Conservation (phyloP, 768 basidiomycete genomes). For the Mrakia frigida region DNA sequence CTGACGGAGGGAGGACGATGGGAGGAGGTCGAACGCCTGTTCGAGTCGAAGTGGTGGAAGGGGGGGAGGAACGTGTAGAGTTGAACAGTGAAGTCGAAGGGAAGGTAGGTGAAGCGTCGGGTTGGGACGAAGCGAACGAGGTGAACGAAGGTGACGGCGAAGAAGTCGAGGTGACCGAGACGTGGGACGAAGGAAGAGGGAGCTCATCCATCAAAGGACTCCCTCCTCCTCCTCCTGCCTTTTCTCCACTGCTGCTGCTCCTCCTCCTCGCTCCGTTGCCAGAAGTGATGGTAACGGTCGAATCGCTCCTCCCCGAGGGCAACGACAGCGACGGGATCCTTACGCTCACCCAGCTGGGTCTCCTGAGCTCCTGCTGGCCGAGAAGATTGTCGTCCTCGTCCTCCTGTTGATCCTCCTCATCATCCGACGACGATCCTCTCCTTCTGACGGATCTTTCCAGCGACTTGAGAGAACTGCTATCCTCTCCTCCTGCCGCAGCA, state of each 20-base stretch:
- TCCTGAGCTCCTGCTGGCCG: constrained; percentile 1
- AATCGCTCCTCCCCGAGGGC: not conserved
- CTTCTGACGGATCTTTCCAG: too few species aligned
- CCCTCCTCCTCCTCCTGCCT: not conserved
- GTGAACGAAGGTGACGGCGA: not conserved
- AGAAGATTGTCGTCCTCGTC: constrained; percentile 26
- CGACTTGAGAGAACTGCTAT: too few species aligned
- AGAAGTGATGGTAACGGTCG: constrained; percentile 17
- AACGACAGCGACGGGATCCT: constrained; percentile 15
- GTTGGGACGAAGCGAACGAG: not conserved
- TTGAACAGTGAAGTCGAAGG: not conserved
- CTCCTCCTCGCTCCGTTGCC: too few species aligned
- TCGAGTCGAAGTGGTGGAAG: not conserved
- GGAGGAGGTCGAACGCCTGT: not conserved
- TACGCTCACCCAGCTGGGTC: constrained; percentile 25
- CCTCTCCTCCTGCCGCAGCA: not conserved
- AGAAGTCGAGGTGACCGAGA: not conserved
- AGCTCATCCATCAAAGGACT: not conserved
- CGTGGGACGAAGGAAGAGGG: not conserved
- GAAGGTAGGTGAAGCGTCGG: not conserved
- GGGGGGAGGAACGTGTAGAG: not conserved
- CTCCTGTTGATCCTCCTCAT: not conserved
- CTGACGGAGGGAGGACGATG: constrained; percentile 3
- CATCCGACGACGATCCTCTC: not conserved
- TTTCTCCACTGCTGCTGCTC: too few species aligned